phyloP scores from a whole-genome alignment of 768 basidiomycete genomes.

The Kwoniella dejecticola region DNA sequence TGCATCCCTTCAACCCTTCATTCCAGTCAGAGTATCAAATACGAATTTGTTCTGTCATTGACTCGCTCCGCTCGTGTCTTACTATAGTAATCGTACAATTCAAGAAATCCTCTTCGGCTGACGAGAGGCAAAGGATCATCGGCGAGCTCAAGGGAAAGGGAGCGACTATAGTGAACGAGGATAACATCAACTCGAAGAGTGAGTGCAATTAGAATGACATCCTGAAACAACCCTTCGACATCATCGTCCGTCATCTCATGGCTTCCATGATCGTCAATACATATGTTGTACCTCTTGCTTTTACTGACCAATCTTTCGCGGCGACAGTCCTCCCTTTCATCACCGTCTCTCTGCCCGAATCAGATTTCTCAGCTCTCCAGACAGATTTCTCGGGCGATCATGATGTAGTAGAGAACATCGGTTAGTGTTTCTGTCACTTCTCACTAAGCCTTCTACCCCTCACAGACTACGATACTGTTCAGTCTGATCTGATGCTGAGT shows the following conservation, averaged over 20 bases:
- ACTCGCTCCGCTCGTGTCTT: background rate
- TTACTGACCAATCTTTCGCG: background rate
- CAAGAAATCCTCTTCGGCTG: slow-evolving; percentile 40
- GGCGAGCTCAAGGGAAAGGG: slow-evolving; percentile 38
- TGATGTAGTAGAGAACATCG: slow-evolving; percentile 72
- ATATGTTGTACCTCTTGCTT: background rate
- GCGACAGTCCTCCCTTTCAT: slow-evolving; percentile 45
- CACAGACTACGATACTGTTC: too few species aligned
- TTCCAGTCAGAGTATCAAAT: background rate
- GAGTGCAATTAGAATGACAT: too few species aligned
- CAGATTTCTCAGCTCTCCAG: slow-evolving; percentile 35
- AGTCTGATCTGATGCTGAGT: background rate
- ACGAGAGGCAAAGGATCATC: slow-evolving; percentile 37
- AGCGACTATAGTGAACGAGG: slow-evolving; percentile 31
- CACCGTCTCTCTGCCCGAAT: slow-evolving; percentile 29
- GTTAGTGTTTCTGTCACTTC: slow-evolving; percentile 61
- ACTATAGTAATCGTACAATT: slow-evolving; percentile 44
- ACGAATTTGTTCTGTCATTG: background rate
- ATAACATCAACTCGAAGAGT: slow-evolving; percentile 41
- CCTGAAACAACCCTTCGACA: too few species aligned
- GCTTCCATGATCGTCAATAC: too few species aligned
- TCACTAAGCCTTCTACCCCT: too few species aligned
- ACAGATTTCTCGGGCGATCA: slow-evolving; percentile 63
- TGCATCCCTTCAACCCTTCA: background rate
- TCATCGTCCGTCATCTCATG: too few species aligned